phyloP scores from a whole-genome alignment of 1,284 basidiomycete species.

The Microbotryomycetes sp. region DNA sequence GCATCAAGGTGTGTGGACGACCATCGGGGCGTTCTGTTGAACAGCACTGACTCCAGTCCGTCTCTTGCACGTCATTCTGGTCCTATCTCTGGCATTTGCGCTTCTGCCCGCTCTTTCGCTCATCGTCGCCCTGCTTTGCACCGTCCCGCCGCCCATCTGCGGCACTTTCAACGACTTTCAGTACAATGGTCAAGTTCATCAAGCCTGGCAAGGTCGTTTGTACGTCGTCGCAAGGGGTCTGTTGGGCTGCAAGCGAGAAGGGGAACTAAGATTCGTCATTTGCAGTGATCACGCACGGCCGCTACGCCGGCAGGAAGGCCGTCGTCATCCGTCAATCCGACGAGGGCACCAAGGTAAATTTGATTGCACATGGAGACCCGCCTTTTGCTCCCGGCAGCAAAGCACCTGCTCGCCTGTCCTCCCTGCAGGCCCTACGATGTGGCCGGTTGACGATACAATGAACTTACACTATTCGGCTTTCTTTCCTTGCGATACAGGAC shows the following conservation, averaged over 20 bases:
- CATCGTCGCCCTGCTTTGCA: neutral
- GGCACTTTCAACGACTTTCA: neutral
- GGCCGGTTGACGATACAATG: neutral
- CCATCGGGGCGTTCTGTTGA: neutral
- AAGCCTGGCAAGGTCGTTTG: conserved; percentile 88
- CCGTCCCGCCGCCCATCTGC: neutral
- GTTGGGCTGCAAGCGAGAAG: neutral
- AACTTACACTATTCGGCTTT: neutral
- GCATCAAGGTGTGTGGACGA: neutral
- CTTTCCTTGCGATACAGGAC: conserved; percentile 12
- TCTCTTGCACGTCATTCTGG: neutral
- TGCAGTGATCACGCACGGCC: conserved; percentile 90
- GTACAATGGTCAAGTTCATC: conserved; percentile 51
- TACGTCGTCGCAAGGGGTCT: neutral
- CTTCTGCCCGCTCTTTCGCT: neutral
- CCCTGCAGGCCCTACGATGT: too few species aligned
- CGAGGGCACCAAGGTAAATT: conserved; percentile 76
- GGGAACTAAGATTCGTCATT: neutral
- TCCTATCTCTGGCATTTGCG: neutral
- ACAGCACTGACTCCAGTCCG: neutral
- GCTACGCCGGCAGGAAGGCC: conserved; percentile 90
- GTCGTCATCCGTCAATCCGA: conserved; percentile 82
- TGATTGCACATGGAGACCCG: neutral
- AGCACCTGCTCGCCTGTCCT: too few species aligned
- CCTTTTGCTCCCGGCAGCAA: neutral